Percentiles rank a stretch among this genome's conserved stretches.
Evolutionary conservation across 495 filamentous ascomycete species (phyloP).

Genomic region (Terfezia claveryi): DNA sequence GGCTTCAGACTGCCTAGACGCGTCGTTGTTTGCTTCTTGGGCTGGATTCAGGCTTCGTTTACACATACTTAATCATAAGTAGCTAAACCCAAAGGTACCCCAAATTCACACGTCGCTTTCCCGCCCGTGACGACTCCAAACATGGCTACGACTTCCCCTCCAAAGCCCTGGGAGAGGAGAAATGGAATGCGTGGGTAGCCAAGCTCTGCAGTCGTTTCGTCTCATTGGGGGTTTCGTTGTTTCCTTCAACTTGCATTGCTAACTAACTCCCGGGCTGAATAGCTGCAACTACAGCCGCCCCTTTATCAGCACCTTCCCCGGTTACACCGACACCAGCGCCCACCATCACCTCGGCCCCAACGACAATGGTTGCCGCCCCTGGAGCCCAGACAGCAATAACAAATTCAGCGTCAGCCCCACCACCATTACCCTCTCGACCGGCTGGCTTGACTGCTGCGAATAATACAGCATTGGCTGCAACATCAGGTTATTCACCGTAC

Average conservation of each 20-base stretch:
- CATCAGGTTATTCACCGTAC: conserved; percentile 42
- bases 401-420: conserved; percentile 29
- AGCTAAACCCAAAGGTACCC: too few species aligned
- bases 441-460: conserved; percentile 53
- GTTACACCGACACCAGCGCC: conserved; percentile 1
- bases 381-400: conserved; percentile 10
- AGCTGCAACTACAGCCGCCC: neutral
- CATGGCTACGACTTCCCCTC: conserved; percentile 45
- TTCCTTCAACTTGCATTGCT: conserved; percentile 1
- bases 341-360: too few species aligned
- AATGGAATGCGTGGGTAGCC: conserved; percentile 36
- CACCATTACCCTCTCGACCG: conserved; percentile 61
- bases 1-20: too few species aligned
- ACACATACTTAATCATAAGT: too few species aligned
- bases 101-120: too few species aligned
- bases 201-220: conserved; percentile 6
- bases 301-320: conserved; percentile 1
- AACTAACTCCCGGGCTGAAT: neutral
- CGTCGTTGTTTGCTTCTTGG: too few species aligned
- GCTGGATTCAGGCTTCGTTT: too few species aligned
- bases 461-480: conserved; percentile 35
- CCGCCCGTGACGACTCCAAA: neutral
- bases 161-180: conserved; percentile 85
- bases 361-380: too few species aligned
- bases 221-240: conserved; percentile 4